Conservation (phyloP, 2,329 filamentous ascomycete genomes). For the Arthroderma sp. region DNA sequence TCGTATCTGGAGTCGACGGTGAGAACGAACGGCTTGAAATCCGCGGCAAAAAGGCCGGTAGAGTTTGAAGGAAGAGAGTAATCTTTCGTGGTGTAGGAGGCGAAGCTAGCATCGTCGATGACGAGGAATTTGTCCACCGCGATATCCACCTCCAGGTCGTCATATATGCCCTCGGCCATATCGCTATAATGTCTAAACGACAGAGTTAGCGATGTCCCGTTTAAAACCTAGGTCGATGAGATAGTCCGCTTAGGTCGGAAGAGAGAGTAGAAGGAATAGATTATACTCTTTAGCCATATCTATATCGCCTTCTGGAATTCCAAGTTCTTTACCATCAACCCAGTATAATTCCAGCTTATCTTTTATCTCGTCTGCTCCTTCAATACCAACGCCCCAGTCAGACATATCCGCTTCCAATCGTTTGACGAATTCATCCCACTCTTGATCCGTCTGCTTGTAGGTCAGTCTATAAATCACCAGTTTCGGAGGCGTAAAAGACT, state of each 20-base stretch:
- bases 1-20: constrained; percentile 16
- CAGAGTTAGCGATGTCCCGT: background rate
- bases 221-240: background rate
- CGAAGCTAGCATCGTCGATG: background rate
- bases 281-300: constrained; percentile 8
- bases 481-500: constrained; percentile 3
- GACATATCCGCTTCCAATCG: constrained; percentile 15
- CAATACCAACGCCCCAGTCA: constrained; percentile 15
- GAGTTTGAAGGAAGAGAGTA: constrained; percentile 3
- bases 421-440: constrained; percentile 14
- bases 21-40: constrained; percentile 14
- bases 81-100: constrained; percentile 9
- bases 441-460: constrained; percentile 11
- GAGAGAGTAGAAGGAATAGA: background rate
- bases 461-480: constrained; percentile 16
- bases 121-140: background rate
- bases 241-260: background rate
- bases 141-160: background rate
- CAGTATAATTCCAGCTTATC: constrained; percentile 15
- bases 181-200: constrained; percentile 6
- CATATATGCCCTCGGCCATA: background rate
- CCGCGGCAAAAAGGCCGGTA: constrained; percentile 7
- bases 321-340: constrained; percentile 15
- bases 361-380: constrained; percentile 13
- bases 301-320: constrained; percentile 10